Conservation (phyloP, 768 basidiomycete species). For the Kondoa subrosea region DNA sequence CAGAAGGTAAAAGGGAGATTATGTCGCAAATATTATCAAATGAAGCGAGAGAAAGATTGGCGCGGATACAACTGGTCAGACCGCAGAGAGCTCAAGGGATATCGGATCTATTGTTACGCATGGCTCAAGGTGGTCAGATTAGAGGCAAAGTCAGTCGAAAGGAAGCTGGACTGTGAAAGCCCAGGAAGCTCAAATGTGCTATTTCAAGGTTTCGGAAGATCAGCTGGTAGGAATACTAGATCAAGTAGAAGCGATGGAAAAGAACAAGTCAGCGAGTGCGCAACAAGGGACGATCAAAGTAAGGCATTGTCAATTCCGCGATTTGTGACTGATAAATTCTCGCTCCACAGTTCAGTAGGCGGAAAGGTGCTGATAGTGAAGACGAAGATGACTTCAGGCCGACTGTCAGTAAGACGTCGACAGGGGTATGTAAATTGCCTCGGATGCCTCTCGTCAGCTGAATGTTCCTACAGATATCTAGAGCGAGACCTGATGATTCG, state of each 20-base stretch:
- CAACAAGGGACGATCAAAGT: background rate
- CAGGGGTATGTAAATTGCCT: background rate
- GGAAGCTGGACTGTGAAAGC: background rate
- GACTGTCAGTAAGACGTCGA: background rate
- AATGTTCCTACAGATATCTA: no score
- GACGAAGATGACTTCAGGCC: background rate
- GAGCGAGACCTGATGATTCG: background rate
- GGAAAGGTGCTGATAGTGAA: background rate
- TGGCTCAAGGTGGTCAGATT: conserved; percentile 4
- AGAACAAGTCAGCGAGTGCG: background rate
- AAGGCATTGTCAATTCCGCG: background rate
- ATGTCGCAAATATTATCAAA: background rate
- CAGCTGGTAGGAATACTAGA: background rate
- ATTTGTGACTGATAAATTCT: background rate
- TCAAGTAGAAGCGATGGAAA: conserved; percentile 7
- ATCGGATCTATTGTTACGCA: background rate
- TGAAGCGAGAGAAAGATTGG: background rate
- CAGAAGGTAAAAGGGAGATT: background rate
- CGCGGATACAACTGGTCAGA: conserved; percentile 3
- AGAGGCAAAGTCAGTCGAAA: conserved; percentile 1
- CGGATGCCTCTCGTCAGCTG: no score
- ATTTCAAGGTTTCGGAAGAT: background rate
- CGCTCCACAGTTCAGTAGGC: background rate
- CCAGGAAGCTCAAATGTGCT: background rate
- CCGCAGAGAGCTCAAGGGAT: background rate